These are phyloP conservation scores for Neurospora sp. DNA, from an alignment of 495 filamentous ascomycete genomes.

Conservation along the genomic window DNA sequence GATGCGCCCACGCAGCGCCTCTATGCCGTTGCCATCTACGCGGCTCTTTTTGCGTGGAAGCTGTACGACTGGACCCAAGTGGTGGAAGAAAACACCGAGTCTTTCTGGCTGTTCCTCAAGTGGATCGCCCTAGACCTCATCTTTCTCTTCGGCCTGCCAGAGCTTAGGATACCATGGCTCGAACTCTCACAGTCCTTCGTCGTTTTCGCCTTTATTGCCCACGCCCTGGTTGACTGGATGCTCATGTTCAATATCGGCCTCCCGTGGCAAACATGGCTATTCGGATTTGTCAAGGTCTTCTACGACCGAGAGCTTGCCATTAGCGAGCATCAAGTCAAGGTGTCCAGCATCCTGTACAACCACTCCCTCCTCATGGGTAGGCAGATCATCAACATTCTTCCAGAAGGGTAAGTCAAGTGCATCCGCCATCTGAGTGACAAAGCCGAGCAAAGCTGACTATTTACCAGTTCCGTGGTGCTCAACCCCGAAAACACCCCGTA, in stretches of 20 bases:
- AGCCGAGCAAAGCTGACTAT: conserved; percentile 6
- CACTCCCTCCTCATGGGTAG: conserved; percentile 86
- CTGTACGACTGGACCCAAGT: conserved; percentile 72
- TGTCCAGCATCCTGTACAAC: conserved; percentile 76
- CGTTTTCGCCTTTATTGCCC: conserved; percentile 51
- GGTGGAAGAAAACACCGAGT: conserved; percentile 65
- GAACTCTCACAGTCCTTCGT: conserved; percentile 73
- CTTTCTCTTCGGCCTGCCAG: conserved; percentile 77
- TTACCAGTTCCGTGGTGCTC: conserved; percentile 63
- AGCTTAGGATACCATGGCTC: conserved; percentile 86
- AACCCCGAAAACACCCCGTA: conserved; percentile 70
- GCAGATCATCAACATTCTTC: conserved; percentile 92
- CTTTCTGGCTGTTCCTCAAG: conserved; percentile 82
- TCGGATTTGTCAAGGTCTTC: conserved; percentile 59
- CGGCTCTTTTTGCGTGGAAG: conserved; percentile 64
- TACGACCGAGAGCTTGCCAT: conserved; percentile 89
- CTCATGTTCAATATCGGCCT: conserved; percentile 85
- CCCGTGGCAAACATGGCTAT: conserved; percentile 56
- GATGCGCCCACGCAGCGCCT: conserved; percentile 84
- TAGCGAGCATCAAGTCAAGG: conserved; percentile 78
- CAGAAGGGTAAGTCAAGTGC: conserved; percentile 63
- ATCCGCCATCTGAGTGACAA: neutral
- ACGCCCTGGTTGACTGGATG: conserved; percentile 64
- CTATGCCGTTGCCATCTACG: conserved; percentile 70
- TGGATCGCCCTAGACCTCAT: conserved; percentile 76